These are phyloP conservation scores for Hypoxylon crocopeplum DNA, from an alignment of 495 filamentous ascomycete genomes.

Conservation along the genomic window DNA sequence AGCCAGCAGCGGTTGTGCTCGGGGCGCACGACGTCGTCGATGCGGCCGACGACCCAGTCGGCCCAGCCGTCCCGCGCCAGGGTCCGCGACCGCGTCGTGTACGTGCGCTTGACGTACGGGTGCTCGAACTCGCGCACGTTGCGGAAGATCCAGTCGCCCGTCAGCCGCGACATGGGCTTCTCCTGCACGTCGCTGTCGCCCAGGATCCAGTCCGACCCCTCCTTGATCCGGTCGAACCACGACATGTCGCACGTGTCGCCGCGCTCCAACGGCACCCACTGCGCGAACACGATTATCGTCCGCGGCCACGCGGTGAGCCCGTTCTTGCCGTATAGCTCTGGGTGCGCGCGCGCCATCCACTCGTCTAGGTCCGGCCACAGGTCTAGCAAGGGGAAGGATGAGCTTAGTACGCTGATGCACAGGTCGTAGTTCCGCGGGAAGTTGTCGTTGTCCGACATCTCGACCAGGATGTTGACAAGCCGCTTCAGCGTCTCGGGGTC, in stretches of 20 bases:
- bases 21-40: slow-evolving; percentile 42
- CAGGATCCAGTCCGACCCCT: slow-evolving; percentile 36
- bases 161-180: slow-evolving; percentile 48
- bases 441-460: slow-evolving; percentile 48
- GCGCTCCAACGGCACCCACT: slow-evolving; percentile 48
- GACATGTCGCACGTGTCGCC: slow-evolving; percentile 43
- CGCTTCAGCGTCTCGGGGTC: slow-evolving; percentile 39
- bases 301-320: slow-evolving; percentile 42
- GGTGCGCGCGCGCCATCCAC: slow-evolving; percentile 39
- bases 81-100: slow-evolving; percentile 44
- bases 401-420: slow-evolving; percentile 50
- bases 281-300: slow-evolving; percentile 49
- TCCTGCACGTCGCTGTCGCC: slow-evolving; percentile 31
- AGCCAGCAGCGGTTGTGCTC: slow-evolving; percentile 45
- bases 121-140: slow-evolving; percentile 47
- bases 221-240: slow-evolving; percentile 47
- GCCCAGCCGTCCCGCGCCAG: slow-evolving; percentile 45
- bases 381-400: slow-evolving; percentile 41
- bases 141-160: slow-evolving; percentile 48
- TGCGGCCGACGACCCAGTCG: slow-evolving; percentile 42
- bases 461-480: slow-evolving; percentile 44
- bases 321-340: slow-evolving; percentile 44
- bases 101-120: slow-evolving; percentile 50
- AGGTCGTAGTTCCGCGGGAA: slow-evolving; percentile 53
- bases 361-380: slow-evolving; percentile 41